Base-by-base conservation (phyloP, 352 stramenopile genomes). In the Phytophthora sp. region DNA sequence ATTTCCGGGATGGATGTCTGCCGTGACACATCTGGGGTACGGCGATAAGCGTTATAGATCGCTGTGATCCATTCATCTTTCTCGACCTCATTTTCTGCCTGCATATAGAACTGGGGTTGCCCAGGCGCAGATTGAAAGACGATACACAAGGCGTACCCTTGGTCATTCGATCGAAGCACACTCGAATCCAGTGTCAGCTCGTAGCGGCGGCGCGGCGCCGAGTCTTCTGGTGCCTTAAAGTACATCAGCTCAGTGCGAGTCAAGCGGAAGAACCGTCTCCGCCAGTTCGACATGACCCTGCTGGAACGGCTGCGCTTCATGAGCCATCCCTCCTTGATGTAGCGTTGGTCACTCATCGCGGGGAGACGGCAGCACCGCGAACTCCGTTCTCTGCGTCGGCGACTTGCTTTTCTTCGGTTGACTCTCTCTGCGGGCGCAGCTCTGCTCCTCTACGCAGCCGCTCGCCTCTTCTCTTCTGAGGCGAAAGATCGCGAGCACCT, bases 241-340 rank as follows among this genome's bases (percentile, higher is more conserved):
- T 92, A 92, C 54, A 82, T 42, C n/a, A 92, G 52, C 60, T 88
- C 77, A 26, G 76, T 78, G 18, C 69, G 50, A 21, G 75, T 84
- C 35, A 92, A 68, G n/a, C 80, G 82, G 53, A 92, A 91, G 69
- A 91, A 92, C 24, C 83, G 69, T 10, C 74, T 68, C 26, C 82
- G 73, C 71, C 82, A 92, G 43, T 83, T 86, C 10, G 54, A 42
- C 23, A 86, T 45, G 26, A 86, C 24, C 27, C 56, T 69, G 41
- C 62, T 59, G 21, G 56, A 42, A 21, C 73, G 74, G 32, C 80
- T 91, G 51, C 78, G 82, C 60, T 92, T 92, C 54, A 73, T 76
- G 28, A 92, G 66, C 56, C 77, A 92, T 35, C 83, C 83, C 64
- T 92, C 83, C 57, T 89, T 89, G 53, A 92, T 64, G 61, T 84